A percentile compares a stretch with the other conserved stretches of the same genome.
These are phyloP conservation scores for Phytophthora fragariaefolia DNA, from an alignment of 352 stramenopile genomes.

Conservation along the genomic window DNA sequence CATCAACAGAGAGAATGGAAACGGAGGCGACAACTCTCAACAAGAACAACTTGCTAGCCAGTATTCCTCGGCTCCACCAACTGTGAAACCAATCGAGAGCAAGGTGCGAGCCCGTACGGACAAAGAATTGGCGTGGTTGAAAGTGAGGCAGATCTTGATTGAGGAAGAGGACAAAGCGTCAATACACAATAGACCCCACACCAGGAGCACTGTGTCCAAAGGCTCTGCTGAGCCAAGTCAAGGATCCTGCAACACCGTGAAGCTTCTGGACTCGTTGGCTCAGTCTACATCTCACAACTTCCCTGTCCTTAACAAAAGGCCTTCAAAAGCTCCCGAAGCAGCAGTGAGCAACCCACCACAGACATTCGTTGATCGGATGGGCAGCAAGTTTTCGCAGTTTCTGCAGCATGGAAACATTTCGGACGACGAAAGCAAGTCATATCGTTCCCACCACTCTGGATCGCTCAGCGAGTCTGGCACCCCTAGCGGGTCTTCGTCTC, in stretches of 20 bases:
- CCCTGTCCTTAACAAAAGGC: conserved; percentile 1
- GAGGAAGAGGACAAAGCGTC: conserved; percentile 40
- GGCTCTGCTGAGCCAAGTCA: conserved; percentile 29
- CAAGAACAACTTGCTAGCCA: background rate
- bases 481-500: conserved; percentile 12
- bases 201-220: conserved; percentile 18
- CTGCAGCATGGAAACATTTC: conserved; percentile 8
- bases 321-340: conserved; percentile 2
- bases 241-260: conserved; percentile 36
- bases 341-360: background rate
- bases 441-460: background rate
- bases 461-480: background rate
- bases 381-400: conserved; percentile 21
- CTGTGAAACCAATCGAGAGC: conserved; percentile 21
- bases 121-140: conserved; percentile 41
- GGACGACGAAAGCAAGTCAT: conserved; percentile 12
- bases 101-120: conserved; percentile 36
- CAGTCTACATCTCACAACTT: conserved; percentile 8
- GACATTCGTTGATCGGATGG: conserved; percentile 19
- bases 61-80: background rate
- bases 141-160: conserved; percentile 44
- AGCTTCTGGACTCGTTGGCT: conserved; percentile 44
- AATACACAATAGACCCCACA: conserved; percentile 6
- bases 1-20: conserved; percentile 66
- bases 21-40: background rate